Base-by-base conservation (phyloP, 139 green algal genomes). In the Eudorina sp. region DNA sequence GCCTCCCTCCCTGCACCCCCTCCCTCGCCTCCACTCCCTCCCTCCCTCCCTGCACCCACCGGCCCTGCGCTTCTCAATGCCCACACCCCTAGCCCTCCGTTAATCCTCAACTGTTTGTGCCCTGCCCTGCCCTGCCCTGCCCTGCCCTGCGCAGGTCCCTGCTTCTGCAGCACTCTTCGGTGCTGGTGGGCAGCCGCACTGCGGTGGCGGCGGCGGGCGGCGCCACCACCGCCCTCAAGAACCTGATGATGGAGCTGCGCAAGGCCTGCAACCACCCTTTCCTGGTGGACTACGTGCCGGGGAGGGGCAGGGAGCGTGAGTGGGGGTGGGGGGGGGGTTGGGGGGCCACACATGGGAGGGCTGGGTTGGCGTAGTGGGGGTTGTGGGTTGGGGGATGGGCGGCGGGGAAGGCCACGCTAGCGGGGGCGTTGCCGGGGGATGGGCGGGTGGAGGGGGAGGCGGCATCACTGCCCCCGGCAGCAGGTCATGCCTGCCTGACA, bases 221-320 rank as follows among this genome's bases (percentile, higher is more conserved):
- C 53, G 53, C 38, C 72, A 77, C 45, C 13, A 38, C 51, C 53
- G 84, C 84, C 1, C 53, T 96, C 41, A 92, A 92, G 88, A 93
- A 93, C 75, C 76, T 94, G 55, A 84, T 94, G 72, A 96, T 96
- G 94, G 88, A 97, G 91, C 93, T 97, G 90, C 92, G 95, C 70
- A 97, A 97, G 93, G 94, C 92, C 72, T 97, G 95, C 89, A 95
- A 95, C 90, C 95, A 97, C 90, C 94, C 95, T 8, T 95, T 88
- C 73, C 91, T 97, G 51, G 90, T 96, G 38, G 55, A 45, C 69
- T 53, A 60, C 27, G 23, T 72, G 62, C 62, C 62, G 62, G 62
- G 62, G 14, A 72, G 31, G 62, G 62, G 62, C 3, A 72, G 18
- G 40, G 72, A 51, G 16, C 41, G 72, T 55, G 72, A 60, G 72